Evolutionary conservation across 1,139 yeast species (phyloP).

Genomic region (Yamadazyma songkhlaensis): DNA sequence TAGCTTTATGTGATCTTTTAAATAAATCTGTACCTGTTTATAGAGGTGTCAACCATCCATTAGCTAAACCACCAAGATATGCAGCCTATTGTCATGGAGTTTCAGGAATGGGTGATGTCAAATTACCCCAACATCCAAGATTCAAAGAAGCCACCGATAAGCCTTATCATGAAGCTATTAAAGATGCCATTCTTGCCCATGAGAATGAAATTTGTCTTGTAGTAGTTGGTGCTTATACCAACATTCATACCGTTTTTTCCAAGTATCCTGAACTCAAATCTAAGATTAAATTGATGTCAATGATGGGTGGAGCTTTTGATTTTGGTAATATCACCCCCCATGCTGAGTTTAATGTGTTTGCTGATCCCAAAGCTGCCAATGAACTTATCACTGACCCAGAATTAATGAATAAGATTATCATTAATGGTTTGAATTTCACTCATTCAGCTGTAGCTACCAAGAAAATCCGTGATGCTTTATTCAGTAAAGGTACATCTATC

Average conservation of each 20-base stretch:
- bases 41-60: constrained; percentile 61
- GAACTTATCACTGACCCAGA: constrained; percentile 46
- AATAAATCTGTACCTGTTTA: constrained; percentile 59
- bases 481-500: constrained; percentile 23
- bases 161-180: constrained; percentile 57
- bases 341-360: constrained; percentile 78
- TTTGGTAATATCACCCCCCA: constrained; percentile 44
- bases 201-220: constrained; percentile 52
- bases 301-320: constrained; percentile 77
- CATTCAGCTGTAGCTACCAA: constrained; percentile 62
- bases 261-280: constrained; percentile 49
- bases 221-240: constrained; percentile 76
- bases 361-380: constrained; percentile 76
- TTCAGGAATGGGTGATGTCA: constrained; percentile 73
- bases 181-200: constrained; percentile 41
- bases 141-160: constrained; percentile 27
- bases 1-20: constrained; percentile 62
- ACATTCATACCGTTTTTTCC: constrained; percentile 52
- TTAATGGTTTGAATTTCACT: constrained; percentile 71
- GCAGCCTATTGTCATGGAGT: constrained; percentile 74
- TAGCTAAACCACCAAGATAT: constrained; percentile 43
- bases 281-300: constrained; percentile 50
- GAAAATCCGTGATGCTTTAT: constrained; percentile 33
- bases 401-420: constrained; percentile 47
- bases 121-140: constrained; percentile 50